Evolutionary conservation across 1,284 basidiomycete species (phyloP).

Genomic region (Cerrena zonata): DNA sequence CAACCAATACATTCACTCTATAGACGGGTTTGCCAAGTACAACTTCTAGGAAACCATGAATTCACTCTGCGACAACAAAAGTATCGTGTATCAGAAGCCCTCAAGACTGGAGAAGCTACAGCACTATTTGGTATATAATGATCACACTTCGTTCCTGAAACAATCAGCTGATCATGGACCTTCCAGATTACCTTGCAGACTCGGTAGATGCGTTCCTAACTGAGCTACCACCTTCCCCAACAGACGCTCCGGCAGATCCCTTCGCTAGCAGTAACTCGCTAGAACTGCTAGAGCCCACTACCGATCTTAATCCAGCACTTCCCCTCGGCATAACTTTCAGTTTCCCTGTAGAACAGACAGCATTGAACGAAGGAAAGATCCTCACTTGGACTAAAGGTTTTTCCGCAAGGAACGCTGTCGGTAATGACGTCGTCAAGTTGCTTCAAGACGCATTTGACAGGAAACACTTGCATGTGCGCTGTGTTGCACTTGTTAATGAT

Average conservation of each 20-base stretch:
- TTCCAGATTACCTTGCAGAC: constrained; percentile 87
- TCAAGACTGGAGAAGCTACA: constrained; percentile 84
- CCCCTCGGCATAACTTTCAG: constrained; percentile 92
- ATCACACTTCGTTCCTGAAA: neutral
- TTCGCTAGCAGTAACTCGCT: constrained; percentile 22
- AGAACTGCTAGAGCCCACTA: constrained; percentile 11
- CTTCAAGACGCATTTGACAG: constrained; percentile 90
- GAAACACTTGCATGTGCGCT: constrained; percentile 90
- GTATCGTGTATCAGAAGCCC: constrained; percentile 83
- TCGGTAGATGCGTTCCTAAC: constrained; percentile 92
- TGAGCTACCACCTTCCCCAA: constrained; percentile 41
- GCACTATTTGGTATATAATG: constrained; percentile 71
- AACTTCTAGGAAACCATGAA: constrained; percentile 81
- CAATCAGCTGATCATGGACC: neutral
- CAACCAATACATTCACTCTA: constrained; percentile 3
- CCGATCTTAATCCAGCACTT: constrained; percentile 40
- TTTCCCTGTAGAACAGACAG: constrained; percentile 96
- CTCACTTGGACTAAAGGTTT: constrained; percentile 98
- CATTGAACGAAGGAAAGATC: constrained; percentile 83
- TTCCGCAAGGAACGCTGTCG: constrained; percentile 83
- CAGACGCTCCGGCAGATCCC: constrained; percentile 14
- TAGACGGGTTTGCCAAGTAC: constrained; percentile 90
- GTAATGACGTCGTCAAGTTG: constrained; percentile 86
- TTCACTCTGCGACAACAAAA: constrained; percentile 90
- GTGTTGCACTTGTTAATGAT: constrained; percentile 94